A percentile compares a stretch with the other conserved stretches of the same genome.
Evolutionary conservation across 2,329 filamentous ascomycete species (phyloP).

Genomic region (Neofusicoccum sp.): DNA sequence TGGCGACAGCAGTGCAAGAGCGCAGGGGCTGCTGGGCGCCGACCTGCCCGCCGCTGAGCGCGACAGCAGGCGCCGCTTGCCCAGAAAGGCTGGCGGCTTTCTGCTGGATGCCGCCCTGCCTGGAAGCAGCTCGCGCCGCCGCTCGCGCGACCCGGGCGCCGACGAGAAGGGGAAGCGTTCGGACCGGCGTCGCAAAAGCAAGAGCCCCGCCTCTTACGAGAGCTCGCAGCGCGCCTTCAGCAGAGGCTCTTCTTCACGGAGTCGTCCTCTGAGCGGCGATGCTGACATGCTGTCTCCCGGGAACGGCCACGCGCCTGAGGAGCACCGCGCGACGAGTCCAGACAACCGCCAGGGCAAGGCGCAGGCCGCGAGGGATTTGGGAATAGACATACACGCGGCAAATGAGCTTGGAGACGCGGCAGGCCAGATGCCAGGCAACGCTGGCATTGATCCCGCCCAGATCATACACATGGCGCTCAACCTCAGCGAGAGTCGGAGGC

Average conservation of each 20-base stretch:
- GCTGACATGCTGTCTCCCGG: neutral
- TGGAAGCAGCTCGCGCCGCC: slow-evolving; percentile 27
- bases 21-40: slow-evolving; percentile 25
- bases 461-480: slow-evolving; percentile 93
- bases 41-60: slow-evolving; percentile 32
- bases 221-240: slow-evolving; percentile 31
- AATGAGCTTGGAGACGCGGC: slow-evolving; percentile 20
- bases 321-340: slow-evolving; percentile 9
- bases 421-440: slow-evolving; percentile 32
- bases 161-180: slow-evolving; percentile 31
- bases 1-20: slow-evolving; percentile 18
- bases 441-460: slow-evolving; percentile 79
- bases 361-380: neutral
- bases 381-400: slow-evolving; percentile 14
- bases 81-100: slow-evolving; percentile 45
- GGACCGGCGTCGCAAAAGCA: slow-evolving; percentile 35
- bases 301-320: slow-evolving; percentile 8
- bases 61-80: slow-evolving; percentile 35
- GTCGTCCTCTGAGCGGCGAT: slow-evolving; percentile 21
- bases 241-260: slow-evolving; percentile 24
- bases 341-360: slow-evolving; percentile 5
- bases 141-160: slow-evolving; percentile 31
- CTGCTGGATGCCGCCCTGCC: slow-evolving; percentile 48
- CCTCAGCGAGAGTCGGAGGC: slow-evolving; percentile 75
- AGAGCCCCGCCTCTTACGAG: slow-evolving; percentile 23